Percentiles rank a stretch among this genome's conserved stretches.
Evolutionary conservation across 768 basidiomycete species (phyloP).

Genomic region (Trichaptum fuscoviolaceum): DNA sequence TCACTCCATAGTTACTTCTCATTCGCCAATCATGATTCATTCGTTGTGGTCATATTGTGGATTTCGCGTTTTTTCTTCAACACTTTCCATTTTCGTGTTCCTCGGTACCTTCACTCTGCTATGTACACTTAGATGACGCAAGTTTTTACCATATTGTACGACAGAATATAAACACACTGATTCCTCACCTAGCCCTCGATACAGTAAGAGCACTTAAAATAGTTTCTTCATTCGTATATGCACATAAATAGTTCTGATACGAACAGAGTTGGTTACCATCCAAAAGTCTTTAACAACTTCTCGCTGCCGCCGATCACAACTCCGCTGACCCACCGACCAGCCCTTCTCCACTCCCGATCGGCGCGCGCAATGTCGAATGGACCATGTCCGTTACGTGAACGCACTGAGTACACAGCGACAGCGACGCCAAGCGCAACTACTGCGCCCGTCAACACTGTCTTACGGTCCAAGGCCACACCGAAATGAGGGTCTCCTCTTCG

Average conservation of each 20-base stretch:
- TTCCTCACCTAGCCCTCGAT: not conserved
- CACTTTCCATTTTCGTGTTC: not conserved
- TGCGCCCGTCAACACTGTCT: conserved; percentile 52
- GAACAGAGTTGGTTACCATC: not conserved
- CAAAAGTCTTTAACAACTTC: conserved; percentile 16
- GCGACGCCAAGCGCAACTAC: conserved; percentile 68
- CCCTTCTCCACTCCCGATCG: conserved; percentile 17
- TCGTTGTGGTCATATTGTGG: not conserved
- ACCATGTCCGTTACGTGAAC: conserved; percentile 10
- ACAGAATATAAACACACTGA: not conserved
- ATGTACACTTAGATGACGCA: not conserved
- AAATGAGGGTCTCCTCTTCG: conserved; percentile 16
- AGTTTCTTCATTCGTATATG: not conserved
- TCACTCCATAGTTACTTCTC: not conserved
- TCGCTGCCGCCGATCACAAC: conserved; percentile 20
- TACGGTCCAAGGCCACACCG: conserved; percentile 23
- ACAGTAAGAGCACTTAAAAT: not conserved
- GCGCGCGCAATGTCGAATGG: conserved; percentile 8
- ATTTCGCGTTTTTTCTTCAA: not conserved
- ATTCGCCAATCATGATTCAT: not conserved
- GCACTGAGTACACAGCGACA: conserved; percentile 45
- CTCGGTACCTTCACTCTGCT: not conserved
- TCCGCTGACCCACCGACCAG: conserved; percentile 18
- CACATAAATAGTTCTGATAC: conserved; percentile 2
- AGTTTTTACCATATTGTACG: not conserved